These are phyloP conservation scores for Buxus sempervirens DNA, from an alignment of 164 flowering plant genomes.

Conservation along the genomic window DNA sequence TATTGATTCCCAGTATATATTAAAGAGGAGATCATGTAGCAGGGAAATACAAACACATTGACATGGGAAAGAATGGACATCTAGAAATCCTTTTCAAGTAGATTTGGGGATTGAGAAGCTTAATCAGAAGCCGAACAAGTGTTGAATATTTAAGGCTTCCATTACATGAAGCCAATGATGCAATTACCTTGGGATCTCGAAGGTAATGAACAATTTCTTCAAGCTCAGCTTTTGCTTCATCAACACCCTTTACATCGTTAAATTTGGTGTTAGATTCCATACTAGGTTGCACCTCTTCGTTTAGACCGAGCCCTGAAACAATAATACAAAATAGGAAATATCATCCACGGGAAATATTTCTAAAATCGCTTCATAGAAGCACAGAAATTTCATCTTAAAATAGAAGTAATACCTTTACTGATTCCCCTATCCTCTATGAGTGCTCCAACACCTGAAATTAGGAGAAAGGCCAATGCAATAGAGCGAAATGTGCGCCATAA, in stretches of 20 bases:
- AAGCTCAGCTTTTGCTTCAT: conserved; percentile 96
- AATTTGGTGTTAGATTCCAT: conserved; percentile 91
- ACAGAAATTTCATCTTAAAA: background rate
- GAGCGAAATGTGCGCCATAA: conserved; percentile 82
- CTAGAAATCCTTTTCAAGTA: too few relatives aligned
- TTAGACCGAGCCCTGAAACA: conserved; percentile 70
- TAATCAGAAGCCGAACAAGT: background rate
- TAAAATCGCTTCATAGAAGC: background rate
- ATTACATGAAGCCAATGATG: background rate
- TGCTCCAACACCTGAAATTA: conserved; percentile 84
- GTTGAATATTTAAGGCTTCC: background rate
- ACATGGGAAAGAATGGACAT: too few relatives aligned
- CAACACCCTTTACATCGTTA: conserved; percentile 95
- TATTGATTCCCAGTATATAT: too few relatives aligned
- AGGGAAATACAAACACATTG: too few relatives aligned
- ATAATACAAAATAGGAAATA: background rate
- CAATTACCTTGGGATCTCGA: conserved; percentile 71
- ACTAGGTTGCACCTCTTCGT: conserved; percentile 94
- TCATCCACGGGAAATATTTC: background rate
- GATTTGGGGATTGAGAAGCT: background rate
- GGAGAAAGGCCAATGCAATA: conserved; percentile 69
- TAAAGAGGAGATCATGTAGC: too few relatives aligned
- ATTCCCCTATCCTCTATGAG: conserved; percentile 86
- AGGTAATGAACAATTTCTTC: conserved; percentile 99
- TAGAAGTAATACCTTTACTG: conserved; percentile 61